Evolutionary conservation across 495 filamentous ascomycete species (phyloP).

Genomic region (Penicillium longicatenatum): DNA sequence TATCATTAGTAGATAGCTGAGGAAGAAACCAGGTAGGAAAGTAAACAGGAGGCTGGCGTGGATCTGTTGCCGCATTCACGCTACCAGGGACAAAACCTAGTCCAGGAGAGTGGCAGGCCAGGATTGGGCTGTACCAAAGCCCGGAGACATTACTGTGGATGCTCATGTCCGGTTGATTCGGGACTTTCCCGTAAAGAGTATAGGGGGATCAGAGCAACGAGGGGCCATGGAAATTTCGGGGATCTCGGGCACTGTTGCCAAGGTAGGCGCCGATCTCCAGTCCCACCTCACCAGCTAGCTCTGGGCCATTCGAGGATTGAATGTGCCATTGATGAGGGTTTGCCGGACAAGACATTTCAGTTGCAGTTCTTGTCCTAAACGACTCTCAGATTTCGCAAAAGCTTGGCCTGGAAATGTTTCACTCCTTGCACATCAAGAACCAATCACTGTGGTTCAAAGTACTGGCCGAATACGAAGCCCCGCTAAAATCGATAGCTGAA

Average conservation of each 20-base stretch:
- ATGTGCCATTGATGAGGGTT: background rate
- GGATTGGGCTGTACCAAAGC: background rate
- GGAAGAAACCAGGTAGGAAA: background rate
- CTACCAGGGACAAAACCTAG: background rate
- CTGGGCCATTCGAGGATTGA: background rate
- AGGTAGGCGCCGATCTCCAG: background rate
- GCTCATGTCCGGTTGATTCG: background rate
- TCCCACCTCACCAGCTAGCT: background rate
- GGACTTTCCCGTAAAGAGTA: background rate
- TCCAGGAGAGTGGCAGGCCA: background rate
- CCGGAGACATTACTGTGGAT: background rate
- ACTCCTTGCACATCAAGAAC: background rate
- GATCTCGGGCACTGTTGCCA: background rate
- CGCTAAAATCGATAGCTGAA: slow-evolving; percentile 4
- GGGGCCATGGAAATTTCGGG: background rate
- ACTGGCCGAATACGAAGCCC: background rate
- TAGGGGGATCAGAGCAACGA: background rate
- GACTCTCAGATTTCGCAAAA: background rate
- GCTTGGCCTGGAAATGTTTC: background rate
- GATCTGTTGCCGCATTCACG: slow-evolving; percentile 9
- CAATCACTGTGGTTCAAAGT: background rate
- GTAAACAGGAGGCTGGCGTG: background rate
- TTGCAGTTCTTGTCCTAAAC: background rate
- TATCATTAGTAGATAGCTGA: background rate
- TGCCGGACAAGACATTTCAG: background rate